Percentiles rank a stretch among this genome's conserved stretches.
phyloP scores from a whole-genome alignment of 306 rosid genomes.

The Ormosia emarginata region DNA sequence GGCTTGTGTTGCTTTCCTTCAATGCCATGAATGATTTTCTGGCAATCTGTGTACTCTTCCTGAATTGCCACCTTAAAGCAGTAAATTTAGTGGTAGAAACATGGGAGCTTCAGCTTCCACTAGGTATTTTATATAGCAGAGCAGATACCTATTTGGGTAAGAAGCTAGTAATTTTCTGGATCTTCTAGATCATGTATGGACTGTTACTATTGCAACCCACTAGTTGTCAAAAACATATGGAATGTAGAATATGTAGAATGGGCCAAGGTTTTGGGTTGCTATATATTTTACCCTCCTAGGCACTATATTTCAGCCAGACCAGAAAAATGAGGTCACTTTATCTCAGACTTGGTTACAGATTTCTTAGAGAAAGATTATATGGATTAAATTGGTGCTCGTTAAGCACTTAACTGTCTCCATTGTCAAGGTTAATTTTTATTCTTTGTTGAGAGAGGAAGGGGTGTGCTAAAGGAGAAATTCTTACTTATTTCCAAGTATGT shows the following conservation, averaged over 20 bases:
- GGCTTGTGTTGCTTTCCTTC: slow-evolving; percentile 44
- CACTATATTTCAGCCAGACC: not conserved
- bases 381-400: no score
- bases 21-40: slow-evolving; percentile 44
- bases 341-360: not conserved
- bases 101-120: slow-evolving; percentile 32
- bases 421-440: not conserved
- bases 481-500: not conserved
- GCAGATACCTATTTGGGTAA: slow-evolving; percentile 9
- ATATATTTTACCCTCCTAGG: slow-evolving; percentile 23
- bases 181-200: slow-evolving; percentile 51
- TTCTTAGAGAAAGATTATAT: no score
- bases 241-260: slow-evolving; percentile 32
- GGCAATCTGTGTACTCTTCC: not conserved
- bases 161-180: slow-evolving; percentile 26
- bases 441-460: not conserved
- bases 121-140: slow-evolving; percentile 26
- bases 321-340: not conserved
- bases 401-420: not conserved
- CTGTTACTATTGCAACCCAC: slow-evolving; percentile 45
- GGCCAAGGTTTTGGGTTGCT: slow-evolving; percentile 34
- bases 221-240: slow-evolving; percentile 47
- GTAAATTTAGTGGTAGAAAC: slow-evolving; percentile 28
- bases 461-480: not conserved
- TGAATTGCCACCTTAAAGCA: slow-evolving; percentile 30